Evolutionary conservation across 306 rosid genomes (phyloP).

Genomic region (Cucurbita ficifolia): DNA sequence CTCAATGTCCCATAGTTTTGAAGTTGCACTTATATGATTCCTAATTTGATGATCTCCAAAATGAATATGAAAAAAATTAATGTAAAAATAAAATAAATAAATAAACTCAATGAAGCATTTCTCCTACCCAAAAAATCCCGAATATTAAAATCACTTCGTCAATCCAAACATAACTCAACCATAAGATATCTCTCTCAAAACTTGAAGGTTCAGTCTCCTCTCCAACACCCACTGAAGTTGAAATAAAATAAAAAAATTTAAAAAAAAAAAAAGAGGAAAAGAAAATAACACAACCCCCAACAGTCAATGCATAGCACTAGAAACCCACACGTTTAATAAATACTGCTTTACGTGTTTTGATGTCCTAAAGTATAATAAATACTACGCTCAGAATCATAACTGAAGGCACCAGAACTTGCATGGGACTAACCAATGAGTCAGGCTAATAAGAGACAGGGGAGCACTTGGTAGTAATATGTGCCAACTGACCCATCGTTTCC

Average conservation of each 20-base stretch:
- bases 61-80: background rate
- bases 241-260: background rate
- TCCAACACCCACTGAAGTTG: background rate
- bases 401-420: conserved; percentile 1
- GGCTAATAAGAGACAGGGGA: background rate
- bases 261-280: background rate
- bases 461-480: background rate
- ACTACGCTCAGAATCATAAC: conserved; percentile 7
- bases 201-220: background rate
- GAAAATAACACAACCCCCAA: background rate
- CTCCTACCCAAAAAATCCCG: background rate
- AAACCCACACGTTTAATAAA: background rate
- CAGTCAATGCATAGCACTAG: background rate
- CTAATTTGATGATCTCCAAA: background rate
- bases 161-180: background rate
- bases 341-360: background rate
- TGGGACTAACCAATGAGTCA: background rate
- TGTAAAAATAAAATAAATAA: background rate
- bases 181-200: background rate
- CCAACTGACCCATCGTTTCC: conserved; percentile 1
- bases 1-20: background rate
- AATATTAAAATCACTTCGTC: background rate
- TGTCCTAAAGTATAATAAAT: conserved; percentile 1
- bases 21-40: background rate
- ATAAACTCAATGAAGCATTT: background rate